Conservation (phyloP, 2,329 filamentous ascomycete species). For the Penicillium expansum region DNA sequence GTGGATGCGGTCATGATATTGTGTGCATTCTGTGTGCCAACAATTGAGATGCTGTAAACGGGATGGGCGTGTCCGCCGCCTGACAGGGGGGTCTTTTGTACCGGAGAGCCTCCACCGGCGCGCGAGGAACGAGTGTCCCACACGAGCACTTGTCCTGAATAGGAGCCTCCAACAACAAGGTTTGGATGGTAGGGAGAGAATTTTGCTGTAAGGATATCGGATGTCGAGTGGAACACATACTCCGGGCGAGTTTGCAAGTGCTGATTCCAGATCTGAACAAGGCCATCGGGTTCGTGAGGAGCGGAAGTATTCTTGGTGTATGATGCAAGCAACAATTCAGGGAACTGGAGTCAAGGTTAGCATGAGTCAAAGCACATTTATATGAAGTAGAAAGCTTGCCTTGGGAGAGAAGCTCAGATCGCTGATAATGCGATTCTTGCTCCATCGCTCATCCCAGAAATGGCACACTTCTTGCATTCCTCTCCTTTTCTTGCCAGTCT, state of each 20-base stretch:
- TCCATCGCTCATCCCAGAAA: conserved; percentile 94
- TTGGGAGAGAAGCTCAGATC: conserved; percentile 94
- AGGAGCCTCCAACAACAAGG: conserved; percentile 90
- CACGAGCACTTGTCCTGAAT: conserved; percentile 91
- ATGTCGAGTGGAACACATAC: conserved; percentile 94
- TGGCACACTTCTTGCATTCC: conserved; percentile 76
- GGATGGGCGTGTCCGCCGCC: conserved; percentile 95
- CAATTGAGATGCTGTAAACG: conserved; percentile 90
- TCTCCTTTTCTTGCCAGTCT: conserved; percentile 47
- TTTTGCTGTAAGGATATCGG: conserved; percentile 89
- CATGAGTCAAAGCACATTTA: background rate
- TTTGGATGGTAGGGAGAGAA: conserved; percentile 99
- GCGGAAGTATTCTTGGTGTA: conserved; percentile 98
- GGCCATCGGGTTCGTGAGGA: conserved; percentile 86
- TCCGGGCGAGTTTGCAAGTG: conserved; percentile 92
- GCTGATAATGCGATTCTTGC: conserved; percentile 95
- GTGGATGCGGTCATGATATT: conserved; percentile 98
- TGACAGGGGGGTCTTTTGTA: conserved; percentile 93
- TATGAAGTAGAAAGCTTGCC: conserved; percentile 39
- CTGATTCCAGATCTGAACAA: conserved; percentile 95
- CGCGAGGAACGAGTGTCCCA: conserved; percentile 95
- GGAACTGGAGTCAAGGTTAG: conserved; percentile 56
- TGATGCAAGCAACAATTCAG: conserved; percentile 85
- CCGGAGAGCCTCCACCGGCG: conserved; percentile 63
- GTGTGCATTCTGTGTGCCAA: conserved; percentile 97